Percentiles rank a stretch among this genome's conserved stretches.
Conservation (phyloP, 192 early-diverging fungal species). For the Coemansia sp. region DNA sequence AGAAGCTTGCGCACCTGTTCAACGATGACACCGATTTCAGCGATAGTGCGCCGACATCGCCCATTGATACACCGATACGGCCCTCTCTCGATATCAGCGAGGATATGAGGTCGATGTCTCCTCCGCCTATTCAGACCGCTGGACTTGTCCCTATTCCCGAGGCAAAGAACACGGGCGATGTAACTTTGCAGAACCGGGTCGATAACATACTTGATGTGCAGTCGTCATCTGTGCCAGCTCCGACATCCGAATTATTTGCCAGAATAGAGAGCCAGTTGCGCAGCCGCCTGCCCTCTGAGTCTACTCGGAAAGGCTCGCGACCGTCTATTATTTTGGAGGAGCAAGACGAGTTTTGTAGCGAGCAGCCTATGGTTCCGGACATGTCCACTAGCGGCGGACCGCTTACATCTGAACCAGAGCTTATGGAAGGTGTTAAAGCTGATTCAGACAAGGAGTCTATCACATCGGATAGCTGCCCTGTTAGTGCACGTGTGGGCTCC, state of each 20-base stretch:
- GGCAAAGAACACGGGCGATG: slow-evolving; percentile 11
- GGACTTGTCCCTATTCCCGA: slow-evolving; percentile 21
- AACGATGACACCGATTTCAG: slow-evolving; percentile 30
- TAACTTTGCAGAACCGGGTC: neutral
- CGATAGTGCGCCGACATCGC: slow-evolving; percentile 41
- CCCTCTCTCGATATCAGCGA: slow-evolving; percentile 14
- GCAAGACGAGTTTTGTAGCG: neutral
- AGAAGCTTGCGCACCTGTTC: slow-evolving; percentile 40
- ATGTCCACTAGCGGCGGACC: neutral
- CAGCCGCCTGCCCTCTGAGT: neutral
- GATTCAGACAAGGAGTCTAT: neutral
- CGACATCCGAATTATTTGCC: neutral
- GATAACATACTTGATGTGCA: neutral
- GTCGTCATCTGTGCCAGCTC: slow-evolving; percentile 8
- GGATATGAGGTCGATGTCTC: neutral
- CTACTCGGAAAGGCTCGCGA: neutral
- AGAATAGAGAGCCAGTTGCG: slow-evolving; percentile 1
- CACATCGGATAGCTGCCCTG: neutral
- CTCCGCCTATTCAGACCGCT: neutral
- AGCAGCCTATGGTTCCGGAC: neutral
- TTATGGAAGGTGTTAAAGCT: too few relatives aligned
- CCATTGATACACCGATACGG: slow-evolving; percentile 18
- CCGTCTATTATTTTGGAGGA: slow-evolving; percentile 14
- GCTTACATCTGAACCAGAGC: neutral
- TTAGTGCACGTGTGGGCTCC: neutral